phyloP scores from a whole-genome alignment of 306 rosid genomes.

The Cucurbita ficifolia region DNA sequence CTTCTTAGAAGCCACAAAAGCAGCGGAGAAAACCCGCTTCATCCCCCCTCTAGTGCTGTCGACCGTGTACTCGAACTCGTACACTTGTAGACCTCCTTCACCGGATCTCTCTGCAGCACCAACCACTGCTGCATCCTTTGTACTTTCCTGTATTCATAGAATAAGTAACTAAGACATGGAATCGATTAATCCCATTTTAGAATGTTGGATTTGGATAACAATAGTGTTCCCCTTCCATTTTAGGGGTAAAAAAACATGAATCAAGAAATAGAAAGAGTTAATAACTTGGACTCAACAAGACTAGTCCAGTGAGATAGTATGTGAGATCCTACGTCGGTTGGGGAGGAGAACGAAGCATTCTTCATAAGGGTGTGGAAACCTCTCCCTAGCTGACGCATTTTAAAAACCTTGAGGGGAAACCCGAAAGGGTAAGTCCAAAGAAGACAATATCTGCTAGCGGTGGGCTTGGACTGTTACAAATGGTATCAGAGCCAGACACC shows the following conservation, averaged over 20 bases:
- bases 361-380: too few relatives aligned
- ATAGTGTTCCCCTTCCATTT: neutral
- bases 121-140: slow-evolving; percentile 60
- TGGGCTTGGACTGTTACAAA: too few relatives aligned
- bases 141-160: slow-evolving; percentile 51
- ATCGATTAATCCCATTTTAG: neutral
- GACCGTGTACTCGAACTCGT: slow-evolving; percentile 63
- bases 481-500: too few relatives aligned
- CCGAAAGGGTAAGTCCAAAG: too few relatives aligned
- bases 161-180: neutral
- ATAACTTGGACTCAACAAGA: neutral
- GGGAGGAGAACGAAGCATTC: too few relatives aligned
- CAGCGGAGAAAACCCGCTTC: slow-evolving; percentile 77
- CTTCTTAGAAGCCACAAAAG: slow-evolving; percentile 76
- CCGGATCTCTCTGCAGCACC: slow-evolving; percentile 57
- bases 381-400: too few relatives aligned
- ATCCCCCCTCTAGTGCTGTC: slow-evolving; percentile 86
- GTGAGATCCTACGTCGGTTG: too few relatives aligned
- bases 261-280: neutral
- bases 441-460: too few relatives aligned
- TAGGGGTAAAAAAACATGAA: neutral
- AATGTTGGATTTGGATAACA: neutral
- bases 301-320: neutral
- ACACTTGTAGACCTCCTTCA: slow-evolving; percentile 42
- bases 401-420: too few relatives aligned